Evolutionary conservation across 768 basidiomycete genomes (phyloP).

Genomic region (Hydnum rufescens): DNA sequence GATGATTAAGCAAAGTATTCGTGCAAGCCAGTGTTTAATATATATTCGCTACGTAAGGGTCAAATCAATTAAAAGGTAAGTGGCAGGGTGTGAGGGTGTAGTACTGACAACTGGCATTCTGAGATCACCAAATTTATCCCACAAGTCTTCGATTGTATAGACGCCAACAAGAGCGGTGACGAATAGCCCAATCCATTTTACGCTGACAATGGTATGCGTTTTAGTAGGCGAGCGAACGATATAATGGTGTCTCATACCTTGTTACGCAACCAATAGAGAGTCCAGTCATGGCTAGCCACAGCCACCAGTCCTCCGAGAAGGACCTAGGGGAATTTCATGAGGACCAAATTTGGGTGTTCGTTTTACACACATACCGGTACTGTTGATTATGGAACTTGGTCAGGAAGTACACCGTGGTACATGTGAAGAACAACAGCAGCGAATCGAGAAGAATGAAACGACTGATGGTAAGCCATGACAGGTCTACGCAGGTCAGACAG

Average conservation of each 20-base stretch:
- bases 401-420: conserved; percentile 85
- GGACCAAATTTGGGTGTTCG: not conserved
- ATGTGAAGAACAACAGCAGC: conserved; percentile 98
- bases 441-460: conserved; percentile 95
- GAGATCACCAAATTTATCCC: conserved; percentile 95
- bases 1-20: conserved; percentile 67
- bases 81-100: not conserved
- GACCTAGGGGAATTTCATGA: conserved; percentile 29
- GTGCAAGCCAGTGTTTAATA: conserved; percentile 75
- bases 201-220: conserved; percentile 24
- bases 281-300: conserved; percentile 88
- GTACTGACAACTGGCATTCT: conserved; percentile 67
- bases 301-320: conserved; percentile 95
- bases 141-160: conserved; percentile 94
- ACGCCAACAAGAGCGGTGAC: conserved; percentile 86
- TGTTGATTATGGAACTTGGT: conserved; percentile 97
- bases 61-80: not conserved
- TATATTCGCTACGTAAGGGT: conserved; percentile 47
- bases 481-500: conserved; percentile 32
- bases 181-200: conserved; percentile 93
- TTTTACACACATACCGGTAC: conserved; percentile 43
- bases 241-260: conserved; percentile 27
- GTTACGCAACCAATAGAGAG: conserved; percentile 88
- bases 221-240: conserved; percentile 1
- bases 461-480: conserved; percentile 92